Base-by-base conservation (phyloP, 768 basidiomycete species). In the Fistulinella prunicolor region DNA sequence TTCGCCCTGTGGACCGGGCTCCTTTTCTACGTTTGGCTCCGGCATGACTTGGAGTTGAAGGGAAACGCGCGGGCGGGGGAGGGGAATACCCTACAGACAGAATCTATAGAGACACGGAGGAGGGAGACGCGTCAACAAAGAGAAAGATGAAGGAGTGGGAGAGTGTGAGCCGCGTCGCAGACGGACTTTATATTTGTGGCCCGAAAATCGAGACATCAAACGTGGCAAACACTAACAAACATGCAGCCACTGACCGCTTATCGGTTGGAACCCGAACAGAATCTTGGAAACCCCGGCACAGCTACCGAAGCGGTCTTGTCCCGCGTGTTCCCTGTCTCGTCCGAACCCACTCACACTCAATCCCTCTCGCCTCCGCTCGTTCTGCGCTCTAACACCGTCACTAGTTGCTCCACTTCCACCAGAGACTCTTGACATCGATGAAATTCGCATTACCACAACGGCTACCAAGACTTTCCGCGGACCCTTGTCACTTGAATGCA, bases 1-100 rank as follows among this genome's bases (percentile, higher is more conserved):
- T 44, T 78, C 73, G 62, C 76, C 73, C 62, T 72, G 68, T 17
- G 81, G 77, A 55, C 81, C 82, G 34, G 82, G 80, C 74, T 80
- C 84, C 77, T 86, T 85, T 73, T 80, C 79, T 58, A 73, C 71
- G 66, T 66, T 74, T 51, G 77, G 63, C 41, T 67, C 67, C 49
- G 66, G 60, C 66, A 69, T 67, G 49, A 46, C 10, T 39, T 9
- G 23, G n/a, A 44, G 32, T 1, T 29, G 35, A 23, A 14, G 26
- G 24, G 19, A 30, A 24, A 24, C 22, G 42, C n/a, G 50, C 39
- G 36, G 38, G 50, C 16, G 24, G 38, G 29, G 32, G 46, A 22
- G 28, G 46, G 44, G 47, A 4, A 38, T 52, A 38, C 67, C 67
- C 67, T 63, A 61, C 49, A 61, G 64, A 62, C n/a, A 7, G 14